These are phyloP conservation scores for Podila epicladia DNA, from an alignment of 192 early-diverging fungal genomes.

Conservation along the genomic window DNA sequence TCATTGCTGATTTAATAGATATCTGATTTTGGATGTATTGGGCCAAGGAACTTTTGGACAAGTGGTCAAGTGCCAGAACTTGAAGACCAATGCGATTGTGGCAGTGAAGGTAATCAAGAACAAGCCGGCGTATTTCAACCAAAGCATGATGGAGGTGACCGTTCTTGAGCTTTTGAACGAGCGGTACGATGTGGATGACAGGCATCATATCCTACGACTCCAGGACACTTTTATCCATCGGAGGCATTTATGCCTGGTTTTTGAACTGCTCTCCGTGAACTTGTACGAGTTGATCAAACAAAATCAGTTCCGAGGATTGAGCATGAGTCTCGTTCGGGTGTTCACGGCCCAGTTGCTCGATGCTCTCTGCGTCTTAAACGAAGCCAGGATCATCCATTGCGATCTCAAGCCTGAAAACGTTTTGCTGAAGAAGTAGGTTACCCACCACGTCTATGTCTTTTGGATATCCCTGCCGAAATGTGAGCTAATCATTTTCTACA, in stretches of 20 bases:
- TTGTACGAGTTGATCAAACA: conserved; percentile 98
- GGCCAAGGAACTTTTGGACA: conserved; percentile 99
- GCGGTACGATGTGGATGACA: conserved; percentile 85
- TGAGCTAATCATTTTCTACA: not conserved
- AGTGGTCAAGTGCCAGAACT: conserved; percentile 95
- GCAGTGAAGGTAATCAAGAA: conserved; percentile 99
- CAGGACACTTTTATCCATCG: conserved; percentile 94
- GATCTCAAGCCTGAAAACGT: conserved; percentile 99
- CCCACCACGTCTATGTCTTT: not conserved
- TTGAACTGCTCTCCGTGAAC: conserved; percentile 97
- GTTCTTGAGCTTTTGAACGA: conserved; percentile 94
- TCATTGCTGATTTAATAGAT: conserved; percentile 57
- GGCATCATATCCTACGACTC: conserved; percentile 90
- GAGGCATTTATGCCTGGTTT: conserved; percentile 95
- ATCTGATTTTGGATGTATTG: conserved; percentile 91
- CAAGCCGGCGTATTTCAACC: conserved; percentile 96
- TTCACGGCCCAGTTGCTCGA: conserved; percentile 96
- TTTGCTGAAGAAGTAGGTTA: conserved; percentile 80
- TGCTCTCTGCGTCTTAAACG: conserved; percentile 84
- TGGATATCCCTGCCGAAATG: not conserved
- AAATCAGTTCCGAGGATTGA: conserved; percentile 94
- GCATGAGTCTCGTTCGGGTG: conserved; percentile 92
- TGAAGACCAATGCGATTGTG: conserved; percentile 90
- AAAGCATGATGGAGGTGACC: conserved; percentile 96
- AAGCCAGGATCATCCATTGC: conserved; percentile 94